Evolutionary conservation across 257 asterid species (phyloP).

Genomic region (Dorcoceras hygrometricum): DNA sequence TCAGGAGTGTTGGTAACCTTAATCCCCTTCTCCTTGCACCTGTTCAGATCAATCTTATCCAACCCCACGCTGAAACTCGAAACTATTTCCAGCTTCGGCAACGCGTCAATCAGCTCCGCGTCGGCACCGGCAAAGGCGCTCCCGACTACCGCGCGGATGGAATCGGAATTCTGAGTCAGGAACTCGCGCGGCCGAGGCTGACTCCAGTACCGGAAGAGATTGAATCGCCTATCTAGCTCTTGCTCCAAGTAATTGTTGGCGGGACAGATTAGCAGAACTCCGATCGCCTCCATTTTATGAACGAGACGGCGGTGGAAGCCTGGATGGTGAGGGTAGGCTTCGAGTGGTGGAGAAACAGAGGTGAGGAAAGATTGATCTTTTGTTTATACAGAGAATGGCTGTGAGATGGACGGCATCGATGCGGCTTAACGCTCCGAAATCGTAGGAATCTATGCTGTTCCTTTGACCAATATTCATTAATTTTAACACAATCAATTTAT

Average conservation of each 20-base stretch:
- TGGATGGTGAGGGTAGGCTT: constrained; percentile 10
- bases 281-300: constrained; percentile 50
- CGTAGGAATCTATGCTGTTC: background rate
- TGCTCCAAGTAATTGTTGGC: constrained; percentile 56
- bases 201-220: constrained; percentile 64
- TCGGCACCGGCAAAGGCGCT: constrained; percentile 48
- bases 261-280: constrained; percentile 65
- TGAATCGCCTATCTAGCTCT: constrained; percentile 67
- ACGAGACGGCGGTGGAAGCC: constrained; percentile 3
- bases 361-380: constrained; percentile 16
- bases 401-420: constrained; percentile 16
- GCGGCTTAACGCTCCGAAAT: constrained; percentile 26
- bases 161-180: constrained; percentile 43
- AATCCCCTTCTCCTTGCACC: constrained; percentile 70
- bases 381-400: constrained; percentile 10
- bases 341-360: constrained; percentile 27
- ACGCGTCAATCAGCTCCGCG: constrained; percentile 52
- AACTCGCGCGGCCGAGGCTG: constrained; percentile 43
- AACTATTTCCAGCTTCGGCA: constrained; percentile 71
- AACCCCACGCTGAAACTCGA: constrained; percentile 76
- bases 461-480: background rate
- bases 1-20: constrained; percentile 89
- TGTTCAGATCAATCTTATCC: constrained; percentile 72
- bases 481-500: background rate
- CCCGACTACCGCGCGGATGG: constrained; percentile 74